A percentile compares a stretch with the other conserved stretches of the same genome.
phyloP scores from a whole-genome alignment of 305 asterid genomes.

The Solanum hybrid region DNA sequence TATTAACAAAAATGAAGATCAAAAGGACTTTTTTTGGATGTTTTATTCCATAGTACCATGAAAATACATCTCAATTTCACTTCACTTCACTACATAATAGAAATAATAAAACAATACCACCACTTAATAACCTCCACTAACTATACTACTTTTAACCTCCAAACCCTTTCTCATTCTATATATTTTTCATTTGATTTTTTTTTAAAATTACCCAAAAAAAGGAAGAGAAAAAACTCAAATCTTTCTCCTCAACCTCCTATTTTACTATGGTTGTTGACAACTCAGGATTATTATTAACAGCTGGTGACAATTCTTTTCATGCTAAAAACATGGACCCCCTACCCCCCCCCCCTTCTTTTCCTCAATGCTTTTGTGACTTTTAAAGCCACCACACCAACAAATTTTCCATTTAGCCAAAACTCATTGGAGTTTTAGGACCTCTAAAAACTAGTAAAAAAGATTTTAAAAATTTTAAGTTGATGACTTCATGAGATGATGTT shows the following conservation, averaged over 20 bases:
- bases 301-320: slow-evolving; percentile 32
- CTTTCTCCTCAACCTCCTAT: slow-evolving; percentile 8
- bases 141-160: neutral
- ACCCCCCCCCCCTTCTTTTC: neutral
- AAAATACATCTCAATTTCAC: neutral
- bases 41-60: neutral
- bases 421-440: slow-evolving; percentile 11
- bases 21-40: neutral
- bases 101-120: neutral
- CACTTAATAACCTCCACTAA: neutral
- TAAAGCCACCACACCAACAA: slow-evolving; percentile 17
- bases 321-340: slow-evolving; percentile 18
- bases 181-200: slow-evolving; percentile 1
- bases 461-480: slow-evolving; percentile 8
- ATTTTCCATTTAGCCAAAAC: slow-evolving; percentile 34
- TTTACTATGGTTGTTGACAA: slow-evolving; percentile 21
- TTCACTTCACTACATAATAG: neutral
- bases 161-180: neutral
- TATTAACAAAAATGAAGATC: neutral
- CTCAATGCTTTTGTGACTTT: slow-evolving; percentile 6
- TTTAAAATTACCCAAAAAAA: neutral
- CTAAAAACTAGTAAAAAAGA: neutral
- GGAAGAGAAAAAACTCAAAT: neutral
- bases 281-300: slow-evolving; percentile 14
- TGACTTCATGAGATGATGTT: slow-evolving; percentile 8